Percentiles rank a stretch among this genome's conserved stretches.
Conservation (phyloP, 495 filamentous ascomycete species). For the Bathelium albidoporum region DNA sequence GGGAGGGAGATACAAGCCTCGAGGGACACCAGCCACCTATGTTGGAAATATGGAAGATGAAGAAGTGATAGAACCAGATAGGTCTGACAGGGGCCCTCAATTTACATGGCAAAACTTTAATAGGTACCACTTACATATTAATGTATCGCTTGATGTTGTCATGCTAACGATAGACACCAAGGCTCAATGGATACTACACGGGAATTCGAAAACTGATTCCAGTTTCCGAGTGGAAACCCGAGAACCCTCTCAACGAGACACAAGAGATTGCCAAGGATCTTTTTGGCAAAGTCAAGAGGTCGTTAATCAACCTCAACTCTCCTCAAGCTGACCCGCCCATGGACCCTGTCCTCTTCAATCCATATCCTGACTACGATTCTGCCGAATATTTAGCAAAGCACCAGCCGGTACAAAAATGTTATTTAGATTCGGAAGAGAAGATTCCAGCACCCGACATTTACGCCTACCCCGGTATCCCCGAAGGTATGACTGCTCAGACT, state of each 20-base stretch:
- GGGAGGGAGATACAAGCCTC: constrained; percentile 19
- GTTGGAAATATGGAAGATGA: background rate
- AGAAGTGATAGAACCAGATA: background rate
- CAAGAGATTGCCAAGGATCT: constrained; percentile 4
- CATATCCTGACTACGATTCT: constrained; percentile 29
- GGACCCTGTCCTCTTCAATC: constrained; percentile 28
- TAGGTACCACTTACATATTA: constrained; percentile 12
- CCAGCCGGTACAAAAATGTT: constrained; percentile 28
- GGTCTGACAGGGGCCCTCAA: background rate
- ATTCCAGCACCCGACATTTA: constrained; percentile 29
- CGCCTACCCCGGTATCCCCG: constrained; percentile 34
- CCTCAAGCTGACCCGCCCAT: constrained; percentile 20
- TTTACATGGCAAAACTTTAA: constrained; percentile 30
- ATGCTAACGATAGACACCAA: background rate
- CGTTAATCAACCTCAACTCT: background rate
- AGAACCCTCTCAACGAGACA: constrained; percentile 18
- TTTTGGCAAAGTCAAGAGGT: constrained; percentile 2
- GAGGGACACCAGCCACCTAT: background rate
- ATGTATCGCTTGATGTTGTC: background rate
- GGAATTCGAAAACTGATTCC: constrained; percentile 28
- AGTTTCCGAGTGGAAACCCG: constrained; percentile 22
- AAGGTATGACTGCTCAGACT: constrained; percentile 28
- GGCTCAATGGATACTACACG: constrained; percentile 27
- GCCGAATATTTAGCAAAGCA: constrained; percentile 23
- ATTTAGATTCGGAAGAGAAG: constrained; percentile 26